Conservation (phyloP, 1,139 yeast species). For the Kodamaea anthophila region DNA sequence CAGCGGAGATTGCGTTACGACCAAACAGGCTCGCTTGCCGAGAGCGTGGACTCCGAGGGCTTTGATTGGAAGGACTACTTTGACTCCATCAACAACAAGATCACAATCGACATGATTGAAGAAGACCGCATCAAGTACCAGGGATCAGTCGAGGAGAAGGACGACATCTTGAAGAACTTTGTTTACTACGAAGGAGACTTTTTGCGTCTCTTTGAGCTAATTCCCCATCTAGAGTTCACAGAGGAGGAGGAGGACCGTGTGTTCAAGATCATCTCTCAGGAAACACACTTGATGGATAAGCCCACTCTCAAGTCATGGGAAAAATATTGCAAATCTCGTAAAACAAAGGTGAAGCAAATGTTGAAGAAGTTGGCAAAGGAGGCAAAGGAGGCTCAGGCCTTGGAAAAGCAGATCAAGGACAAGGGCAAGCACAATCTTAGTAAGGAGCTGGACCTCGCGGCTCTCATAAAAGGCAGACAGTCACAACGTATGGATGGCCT, state of each 20-base stretch:
- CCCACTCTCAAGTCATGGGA: slow-evolving; percentile 40
- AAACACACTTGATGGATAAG: slow-evolving; percentile 22
- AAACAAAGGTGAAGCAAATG: slow-evolving; percentile 40
- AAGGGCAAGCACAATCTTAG: slow-evolving; percentile 23
- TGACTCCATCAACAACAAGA: slow-evolving; percentile 48
- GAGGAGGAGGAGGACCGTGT: slow-evolving; percentile 57
- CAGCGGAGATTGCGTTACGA: slow-evolving; percentile 56
- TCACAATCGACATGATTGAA: slow-evolving; percentile 69
- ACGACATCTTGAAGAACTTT: slow-evolving; percentile 59
- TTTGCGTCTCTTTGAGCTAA: slow-evolving; percentile 59
- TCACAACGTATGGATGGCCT: slow-evolving; percentile 40
- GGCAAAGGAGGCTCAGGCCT: slow-evolving; percentile 62
- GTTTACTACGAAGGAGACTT: slow-evolving; percentile 63
- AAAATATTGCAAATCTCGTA: slow-evolving; percentile 45
- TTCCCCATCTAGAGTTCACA: slow-evolving; percentile 70
- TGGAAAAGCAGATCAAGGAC: slow-evolving; percentile 45
- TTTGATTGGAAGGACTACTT: slow-evolving; percentile 66
- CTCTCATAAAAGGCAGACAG: slow-evolving; percentile 44
- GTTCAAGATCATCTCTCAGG: slow-evolving; percentile 41
- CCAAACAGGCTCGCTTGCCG: slow-evolving; percentile 57
- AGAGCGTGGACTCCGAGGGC: slow-evolving; percentile 31
- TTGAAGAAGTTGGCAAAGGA: slow-evolving; percentile 48
- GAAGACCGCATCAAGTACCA: slow-evolving; percentile 64
- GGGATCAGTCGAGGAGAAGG: slow-evolving; percentile 57
- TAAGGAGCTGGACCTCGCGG: slow-evolving; percentile 42